These are phyloP conservation scores for Hypoxylon sp. DNA, from an alignment of 2,329 filamentous ascomycete species.

Conservation along the genomic window DNA sequence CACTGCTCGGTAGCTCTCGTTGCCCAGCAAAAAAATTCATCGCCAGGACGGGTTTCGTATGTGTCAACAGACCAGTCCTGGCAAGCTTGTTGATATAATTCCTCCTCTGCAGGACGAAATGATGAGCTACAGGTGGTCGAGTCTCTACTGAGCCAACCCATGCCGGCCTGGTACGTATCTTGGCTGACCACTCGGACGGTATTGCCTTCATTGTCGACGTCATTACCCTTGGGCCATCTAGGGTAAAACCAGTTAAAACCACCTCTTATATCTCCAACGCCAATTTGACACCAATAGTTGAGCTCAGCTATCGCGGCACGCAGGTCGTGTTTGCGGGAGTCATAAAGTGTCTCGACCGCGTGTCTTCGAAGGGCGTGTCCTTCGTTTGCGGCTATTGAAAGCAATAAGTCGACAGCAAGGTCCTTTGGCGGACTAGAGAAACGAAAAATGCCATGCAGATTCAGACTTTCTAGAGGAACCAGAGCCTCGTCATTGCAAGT, in stretches of 20 bases:
- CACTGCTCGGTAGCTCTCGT: constrained; percentile 30
- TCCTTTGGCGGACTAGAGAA: constrained; percentile 76
- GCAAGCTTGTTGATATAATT: constrained; percentile 75
- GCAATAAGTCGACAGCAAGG: constrained; percentile 82
- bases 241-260: constrained; percentile 92
- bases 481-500: constrained; percentile 94
- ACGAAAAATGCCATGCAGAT: constrained; percentile 87
- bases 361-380: constrained; percentile 82
- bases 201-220: constrained; percentile 76
- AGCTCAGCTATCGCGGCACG: constrained; percentile 86
- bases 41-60: constrained; percentile 67
- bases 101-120: constrained; percentile 68
- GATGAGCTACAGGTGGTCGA: constrained; percentile 58
- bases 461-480: constrained; percentile 81
- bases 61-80: constrained; percentile 77
- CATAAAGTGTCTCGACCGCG: constrained; percentile 79
- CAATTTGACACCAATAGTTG: constrained; percentile 98
- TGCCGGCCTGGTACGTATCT: constrained; percentile 80
- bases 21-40: constrained; percentile 58
- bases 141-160: constrained; percentile 83
- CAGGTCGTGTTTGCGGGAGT: constrained; percentile 78
- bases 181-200: constrained; percentile 84
- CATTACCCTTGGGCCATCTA: constrained; percentile 79
- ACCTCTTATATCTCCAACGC: constrained; percentile 87
- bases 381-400: constrained; percentile 88